These are phyloP conservation scores for Aureobasidium musti DNA, from an alignment of 2,329 filamentous ascomycete genomes.

Conservation along the genomic window DNA sequence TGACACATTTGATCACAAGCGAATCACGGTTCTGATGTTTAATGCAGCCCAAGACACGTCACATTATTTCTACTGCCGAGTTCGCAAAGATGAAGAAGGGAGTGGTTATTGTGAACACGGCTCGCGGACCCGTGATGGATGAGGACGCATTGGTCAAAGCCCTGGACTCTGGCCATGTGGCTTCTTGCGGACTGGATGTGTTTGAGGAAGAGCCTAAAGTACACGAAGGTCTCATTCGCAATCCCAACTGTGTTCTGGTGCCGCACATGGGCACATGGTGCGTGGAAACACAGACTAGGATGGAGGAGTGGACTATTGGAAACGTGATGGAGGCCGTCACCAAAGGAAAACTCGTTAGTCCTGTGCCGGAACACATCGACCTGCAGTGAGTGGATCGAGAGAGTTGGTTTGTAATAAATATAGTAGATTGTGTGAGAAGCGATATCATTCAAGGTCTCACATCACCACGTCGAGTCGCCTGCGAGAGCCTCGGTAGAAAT, in stretches of 20 bases:
- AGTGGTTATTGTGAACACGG: conserved; percentile 78
- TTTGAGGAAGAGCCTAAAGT: conserved; percentile 79
- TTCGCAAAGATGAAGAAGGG: conserved; percentile 77
- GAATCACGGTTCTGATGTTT: neutral
- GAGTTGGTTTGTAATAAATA: neutral
- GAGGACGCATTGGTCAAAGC: conserved; percentile 76
- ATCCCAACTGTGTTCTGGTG: conserved; percentile 71
- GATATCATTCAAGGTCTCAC: too few species aligned
- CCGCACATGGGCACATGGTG: conserved; percentile 89
- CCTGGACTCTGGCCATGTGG: conserved; percentile 68
- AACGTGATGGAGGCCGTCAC: conserved; percentile 67
- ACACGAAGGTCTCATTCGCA: conserved; percentile 69
- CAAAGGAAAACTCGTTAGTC: conserved; percentile 63
- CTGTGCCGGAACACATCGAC: conserved; percentile 69
- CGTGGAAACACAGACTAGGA: conserved; percentile 60
- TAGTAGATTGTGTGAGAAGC: neutral
- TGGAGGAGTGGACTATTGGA: conserved; percentile 75
- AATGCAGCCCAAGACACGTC: conserved; percentile 58
- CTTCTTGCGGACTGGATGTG: conserved; percentile 74
- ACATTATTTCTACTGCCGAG: conserved; percentile 71
- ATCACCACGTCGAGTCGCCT: neutral
- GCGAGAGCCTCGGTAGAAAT: neutral
- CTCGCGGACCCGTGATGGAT: conserved; percentile 78
- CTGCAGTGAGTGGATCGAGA: neutral
- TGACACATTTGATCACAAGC: neutral